Evolutionary conservation across 306 rosid genomes (phyloP).

Genomic region (Sesbania bispinosa): DNA sequence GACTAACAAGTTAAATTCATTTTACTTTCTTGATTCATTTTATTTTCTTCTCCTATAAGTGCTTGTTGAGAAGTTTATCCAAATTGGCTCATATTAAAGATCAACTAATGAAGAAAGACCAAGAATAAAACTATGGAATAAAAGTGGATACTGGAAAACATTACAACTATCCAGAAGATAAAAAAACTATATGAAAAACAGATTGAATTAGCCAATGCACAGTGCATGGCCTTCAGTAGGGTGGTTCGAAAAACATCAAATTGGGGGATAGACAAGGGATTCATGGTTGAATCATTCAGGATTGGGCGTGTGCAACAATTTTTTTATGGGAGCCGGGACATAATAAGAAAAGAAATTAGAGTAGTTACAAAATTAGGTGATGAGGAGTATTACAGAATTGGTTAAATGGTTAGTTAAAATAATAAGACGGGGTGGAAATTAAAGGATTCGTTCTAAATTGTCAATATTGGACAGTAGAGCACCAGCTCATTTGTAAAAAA

Average conservation of each 20-base stretch:
- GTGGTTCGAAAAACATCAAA: not conserved
- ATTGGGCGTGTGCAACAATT: not conserved
- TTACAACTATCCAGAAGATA: no score
- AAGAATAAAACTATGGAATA: not conserved
- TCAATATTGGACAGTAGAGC: not conserved
- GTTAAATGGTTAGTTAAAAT: not conserved
- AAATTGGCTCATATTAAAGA: not conserved
- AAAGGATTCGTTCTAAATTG: not conserved
- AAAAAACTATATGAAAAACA: no score
- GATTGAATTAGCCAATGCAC: no score
- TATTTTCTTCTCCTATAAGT: no score
- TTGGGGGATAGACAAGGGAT: not conserved
- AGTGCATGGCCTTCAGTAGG: not conserved
- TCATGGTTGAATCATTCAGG: not conserved
- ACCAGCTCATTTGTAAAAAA: not conserved
- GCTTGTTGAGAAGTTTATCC: no score
- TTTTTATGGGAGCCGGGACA: not conserved
- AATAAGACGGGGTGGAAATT: not conserved
- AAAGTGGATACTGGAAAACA: not conserved
- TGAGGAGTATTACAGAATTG: not conserved
- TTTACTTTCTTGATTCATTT: no score
- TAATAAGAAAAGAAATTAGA: not conserved
- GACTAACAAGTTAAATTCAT: no score
- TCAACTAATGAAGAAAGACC: not conserved
- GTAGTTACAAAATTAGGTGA: not conserved